phyloP scores from a whole-genome alignment of 306 rosid genomes.

The Sphenostylis stenocarpa region DNA sequence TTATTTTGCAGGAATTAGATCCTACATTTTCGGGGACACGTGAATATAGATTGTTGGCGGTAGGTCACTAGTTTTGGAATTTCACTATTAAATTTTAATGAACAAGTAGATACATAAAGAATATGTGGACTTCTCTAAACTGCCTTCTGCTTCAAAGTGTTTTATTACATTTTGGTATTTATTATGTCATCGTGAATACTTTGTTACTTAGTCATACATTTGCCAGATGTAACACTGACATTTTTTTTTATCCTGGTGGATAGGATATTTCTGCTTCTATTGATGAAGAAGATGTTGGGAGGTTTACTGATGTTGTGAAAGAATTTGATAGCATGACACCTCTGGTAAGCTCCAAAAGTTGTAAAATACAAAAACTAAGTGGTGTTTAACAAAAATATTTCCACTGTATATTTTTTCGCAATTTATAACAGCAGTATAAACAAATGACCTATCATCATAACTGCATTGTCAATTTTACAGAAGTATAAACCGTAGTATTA shows the following conservation, averaged over 20 bases:
- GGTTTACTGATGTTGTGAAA: constrained; percentile 86
- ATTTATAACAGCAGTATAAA: constrained; percentile 12
- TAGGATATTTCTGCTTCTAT: constrained; percentile 84
- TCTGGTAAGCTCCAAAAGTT: constrained; percentile 55
- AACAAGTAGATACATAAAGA: neutral
- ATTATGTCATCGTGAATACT: neutral
- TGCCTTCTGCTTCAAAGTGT: neutral
- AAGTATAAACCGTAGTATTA: too few relatives aligned
- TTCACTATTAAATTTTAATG: neutral
- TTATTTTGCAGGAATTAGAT: constrained; percentile 82
- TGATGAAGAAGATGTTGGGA: constrained; percentile 84
- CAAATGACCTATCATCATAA: neutral
- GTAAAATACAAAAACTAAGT: neutral
- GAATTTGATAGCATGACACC: constrained; percentile 97
- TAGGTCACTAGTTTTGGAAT: constrained; percentile 35
- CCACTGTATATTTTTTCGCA: constrained; percentile 3
- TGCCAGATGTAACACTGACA: constrained; percentile 11
- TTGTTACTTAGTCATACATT: neutral
- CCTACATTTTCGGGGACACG: constrained; percentile 93
- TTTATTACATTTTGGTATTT: neutral
- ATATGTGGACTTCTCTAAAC: neutral
- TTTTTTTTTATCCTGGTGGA: constrained; percentile 3
- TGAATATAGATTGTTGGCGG: constrained; percentile 80
- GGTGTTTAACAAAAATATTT: neutral
- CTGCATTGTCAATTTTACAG: neutral